Conservation (phyloP, 164 flowering plant genomes). For the Vitis rupestris region DNA sequence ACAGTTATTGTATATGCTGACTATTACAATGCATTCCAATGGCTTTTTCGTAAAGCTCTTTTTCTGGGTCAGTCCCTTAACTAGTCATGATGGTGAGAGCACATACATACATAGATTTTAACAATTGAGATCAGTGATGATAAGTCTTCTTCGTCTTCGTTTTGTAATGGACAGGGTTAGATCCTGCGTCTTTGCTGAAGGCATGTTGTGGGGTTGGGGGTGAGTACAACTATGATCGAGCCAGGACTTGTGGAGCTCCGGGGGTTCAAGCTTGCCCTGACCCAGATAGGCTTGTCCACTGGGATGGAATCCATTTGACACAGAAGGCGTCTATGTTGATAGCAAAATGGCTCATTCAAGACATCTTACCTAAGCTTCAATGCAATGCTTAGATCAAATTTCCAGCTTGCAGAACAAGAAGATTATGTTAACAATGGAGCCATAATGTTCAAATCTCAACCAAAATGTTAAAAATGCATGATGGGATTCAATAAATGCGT, state of each 20-base stretch:
- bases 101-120: too few species aligned
- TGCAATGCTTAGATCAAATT: too few species aligned
- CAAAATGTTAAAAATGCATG: too few species aligned
- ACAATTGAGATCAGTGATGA: too few species aligned
- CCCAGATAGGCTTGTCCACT: slow-evolving; percentile 9
- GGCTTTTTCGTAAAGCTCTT: background rate
- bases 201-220: slow-evolving; percentile 30
- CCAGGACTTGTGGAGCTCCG: slow-evolving; percentile 15
- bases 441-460: too few species aligned
- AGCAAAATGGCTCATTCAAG: slow-evolving; percentile 5
- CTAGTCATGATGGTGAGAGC: too few species aligned
- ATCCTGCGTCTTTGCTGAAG: background rate
- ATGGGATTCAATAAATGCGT: too few species aligned
- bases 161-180: slow-evolving; percentile 3
- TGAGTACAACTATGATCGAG: slow-evolving; percentile 14
- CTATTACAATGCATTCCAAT: slow-evolving; percentile 2
- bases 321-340: slow-evolving; percentile 14
- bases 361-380: slow-evolving; percentile 1
- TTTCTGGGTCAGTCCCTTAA: background rate
- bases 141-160: too few species aligned
- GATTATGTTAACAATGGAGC: too few species aligned
- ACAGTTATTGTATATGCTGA: slow-evolving; percentile 12
- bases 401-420: too few species aligned
- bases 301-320: slow-evolving; percentile 32
- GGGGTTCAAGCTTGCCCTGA: slow-evolving; percentile 13